Conservation (phyloP, 192 early-diverging fungal species). For the Entomortierella lignicola region DNA sequence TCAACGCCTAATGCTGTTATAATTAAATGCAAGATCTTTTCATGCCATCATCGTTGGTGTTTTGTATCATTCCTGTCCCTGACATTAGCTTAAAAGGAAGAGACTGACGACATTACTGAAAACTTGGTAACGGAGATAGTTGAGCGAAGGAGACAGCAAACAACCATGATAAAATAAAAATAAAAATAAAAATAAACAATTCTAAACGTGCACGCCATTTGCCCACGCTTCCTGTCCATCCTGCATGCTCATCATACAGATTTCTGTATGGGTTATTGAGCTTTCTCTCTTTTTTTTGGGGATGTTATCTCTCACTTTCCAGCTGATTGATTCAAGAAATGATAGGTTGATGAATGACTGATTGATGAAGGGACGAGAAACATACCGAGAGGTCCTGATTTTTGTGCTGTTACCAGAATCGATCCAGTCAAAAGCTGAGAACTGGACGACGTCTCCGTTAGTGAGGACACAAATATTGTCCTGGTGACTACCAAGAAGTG, state of each 20-base stretch:
- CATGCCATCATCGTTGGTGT: not conserved
- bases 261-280: not conserved
- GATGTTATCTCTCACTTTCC: conserved; percentile 1
- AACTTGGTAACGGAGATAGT: not conserved
- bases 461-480: conserved; percentile 37
- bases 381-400: conserved; percentile 37
- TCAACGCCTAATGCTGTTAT: not conserved
- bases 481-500: conserved; percentile 32
- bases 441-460: conserved; percentile 42
- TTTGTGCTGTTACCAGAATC: conserved; percentile 18
- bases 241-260: conserved; percentile 1
- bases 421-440: conserved; percentile 52
- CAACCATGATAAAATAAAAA: not conserved
- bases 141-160: no score
- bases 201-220: not conserved
- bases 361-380: not conserved
- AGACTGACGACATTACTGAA: conserved; percentile 6
- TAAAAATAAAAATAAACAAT: not conserved
- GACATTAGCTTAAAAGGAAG: not conserved
- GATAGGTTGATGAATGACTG: not conserved
- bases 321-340: not conserved
- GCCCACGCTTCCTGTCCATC: conserved; percentile 4
- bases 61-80: conserved; percentile 1
- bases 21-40: not conserved
- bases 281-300: not conserved